Evolutionary conservation across 2,329 filamentous ascomycete genomes (phyloP).

Genomic region (Neonectria coccinea): DNA sequence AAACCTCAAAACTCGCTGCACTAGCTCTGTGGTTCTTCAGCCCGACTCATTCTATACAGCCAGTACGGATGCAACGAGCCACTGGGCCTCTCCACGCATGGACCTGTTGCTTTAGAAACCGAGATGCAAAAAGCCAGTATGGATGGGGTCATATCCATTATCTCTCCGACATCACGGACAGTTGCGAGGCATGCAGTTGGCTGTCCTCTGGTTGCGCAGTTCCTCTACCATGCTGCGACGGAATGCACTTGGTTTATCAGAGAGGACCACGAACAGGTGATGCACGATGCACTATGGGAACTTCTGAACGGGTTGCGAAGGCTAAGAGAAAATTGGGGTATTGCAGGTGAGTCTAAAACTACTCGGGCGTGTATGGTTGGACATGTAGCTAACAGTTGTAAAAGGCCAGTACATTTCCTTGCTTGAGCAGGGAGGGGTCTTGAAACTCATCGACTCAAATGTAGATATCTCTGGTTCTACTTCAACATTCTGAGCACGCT

Average conservation of each 20-base stretch:
- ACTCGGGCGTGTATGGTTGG: background rate
- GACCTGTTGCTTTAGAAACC: conserved; percentile 28
- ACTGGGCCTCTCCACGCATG: background rate
- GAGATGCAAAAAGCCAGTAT: conserved; percentile 32
- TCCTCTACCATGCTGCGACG: conserved; percentile 33
- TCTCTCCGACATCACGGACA: conserved; percentile 7
- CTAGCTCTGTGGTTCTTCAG: conserved; percentile 29
- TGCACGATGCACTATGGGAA: conserved; percentile 23
- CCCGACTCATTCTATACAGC: conserved; percentile 33
- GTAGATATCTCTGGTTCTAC: conserved; percentile 2
- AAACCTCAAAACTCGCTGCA: background rate
- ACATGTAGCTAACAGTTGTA: background rate
- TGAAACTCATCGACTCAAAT: conserved; percentile 5
- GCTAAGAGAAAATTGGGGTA: conserved; percentile 1
- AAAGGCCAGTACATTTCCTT: conserved; percentile 19
- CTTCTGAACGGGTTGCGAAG: conserved; percentile 15
- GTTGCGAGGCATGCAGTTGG: background rate
- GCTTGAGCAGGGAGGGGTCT: conserved; percentile 12
- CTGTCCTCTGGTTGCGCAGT: conserved; percentile 25
- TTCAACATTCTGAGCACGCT: background rate
- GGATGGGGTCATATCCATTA: conserved; percentile 13
- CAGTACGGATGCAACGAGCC: conserved; percentile 37
- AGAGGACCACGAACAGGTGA: conserved; percentile 32
- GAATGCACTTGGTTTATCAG: conserved; percentile 39
- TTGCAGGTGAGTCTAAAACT: conserved; percentile 12